Percentiles rank a stretch among this genome's conserved stretches.
These are phyloP conservation scores for Spencermartinsiella europaea DNA, from an alignment of 805 yeast genomes.

Conservation along the genomic window DNA sequence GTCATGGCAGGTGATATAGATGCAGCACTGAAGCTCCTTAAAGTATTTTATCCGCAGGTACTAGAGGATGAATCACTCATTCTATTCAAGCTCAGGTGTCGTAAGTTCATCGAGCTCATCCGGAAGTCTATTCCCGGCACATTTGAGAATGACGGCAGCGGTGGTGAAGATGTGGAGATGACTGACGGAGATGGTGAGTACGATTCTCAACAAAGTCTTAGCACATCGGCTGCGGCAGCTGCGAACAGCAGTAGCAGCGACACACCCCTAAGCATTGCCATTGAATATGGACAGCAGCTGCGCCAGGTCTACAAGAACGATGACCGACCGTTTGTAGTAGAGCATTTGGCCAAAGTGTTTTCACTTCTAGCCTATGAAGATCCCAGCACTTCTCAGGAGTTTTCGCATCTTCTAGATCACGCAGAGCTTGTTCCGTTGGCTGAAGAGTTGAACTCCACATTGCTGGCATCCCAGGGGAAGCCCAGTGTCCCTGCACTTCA, in stretches of 20 bases:
- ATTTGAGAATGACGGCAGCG: too few relatives aligned
- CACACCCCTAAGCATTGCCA: constrained; percentile 31
- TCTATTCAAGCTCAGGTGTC: constrained; percentile 40
- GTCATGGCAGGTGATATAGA: constrained; percentile 44
- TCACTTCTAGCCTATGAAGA: constrained; percentile 49
- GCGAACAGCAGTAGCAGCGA: constrained; percentile 1
- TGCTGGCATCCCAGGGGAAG: constrained; percentile 41
- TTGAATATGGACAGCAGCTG: constrained; percentile 38
- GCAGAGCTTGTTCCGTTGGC: constrained; percentile 37
- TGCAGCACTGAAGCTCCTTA: constrained; percentile 37
- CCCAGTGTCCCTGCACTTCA: constrained; percentile 42
- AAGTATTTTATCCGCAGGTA: constrained; percentile 37
- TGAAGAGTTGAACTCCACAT: constrained; percentile 41
- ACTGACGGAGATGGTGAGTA: not conserved
- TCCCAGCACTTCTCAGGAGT: constrained; percentile 36
- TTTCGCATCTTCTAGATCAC: constrained; percentile 35
- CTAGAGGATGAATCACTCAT: constrained; percentile 32
- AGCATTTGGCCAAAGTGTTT: constrained; percentile 42
- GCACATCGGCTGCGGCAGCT: not conserved
- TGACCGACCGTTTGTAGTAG: constrained; percentile 32
- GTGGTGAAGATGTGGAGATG: not conserved
- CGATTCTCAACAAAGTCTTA: not conserved
- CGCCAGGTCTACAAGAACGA: constrained; percentile 29
- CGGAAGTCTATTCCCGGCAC: constrained; percentile 9
- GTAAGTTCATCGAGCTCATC: constrained; percentile 41